Percentiles rank a stretch among this genome's conserved stretches.
phyloP scores from a whole-genome alignment of 129 eudicot species.

The Tanacetum coccineum region DNA sequence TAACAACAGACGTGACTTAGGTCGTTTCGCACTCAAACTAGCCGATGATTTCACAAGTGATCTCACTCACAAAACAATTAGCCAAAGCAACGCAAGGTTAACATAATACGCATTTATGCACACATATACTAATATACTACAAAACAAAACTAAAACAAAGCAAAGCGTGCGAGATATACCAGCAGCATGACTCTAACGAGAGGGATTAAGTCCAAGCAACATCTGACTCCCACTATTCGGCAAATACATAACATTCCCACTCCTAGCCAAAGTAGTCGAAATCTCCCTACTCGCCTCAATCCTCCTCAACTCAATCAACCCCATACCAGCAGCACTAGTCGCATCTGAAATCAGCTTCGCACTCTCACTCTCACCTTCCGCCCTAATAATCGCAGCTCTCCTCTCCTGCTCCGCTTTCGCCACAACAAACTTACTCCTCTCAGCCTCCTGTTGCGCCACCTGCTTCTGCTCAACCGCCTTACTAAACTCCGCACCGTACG shows the following conservation, averaged over 20 bases:
- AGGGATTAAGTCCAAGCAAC: slow-evolving; percentile 57
- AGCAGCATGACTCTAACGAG: slow-evolving; percentile 32
- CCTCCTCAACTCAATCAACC: slow-evolving; percentile 81
- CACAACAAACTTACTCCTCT: slow-evolving; percentile 74
- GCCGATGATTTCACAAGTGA: slow-evolving; percentile 7
- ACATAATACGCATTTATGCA: not conserved
- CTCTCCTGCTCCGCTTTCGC: slow-evolving; percentile 82
- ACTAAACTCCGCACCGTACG: slow-evolving; percentile 79
- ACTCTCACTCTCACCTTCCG: slow-evolving; percentile 88
- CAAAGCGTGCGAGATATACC: slow-evolving; percentile 23
- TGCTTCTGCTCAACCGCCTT: slow-evolving; percentile 95
- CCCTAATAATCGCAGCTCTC: slow-evolving; percentile 80
- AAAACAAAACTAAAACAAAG: not conserved
- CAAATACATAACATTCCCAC: slow-evolving; percentile 49
- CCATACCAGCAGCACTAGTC: slow-evolving; percentile 71
- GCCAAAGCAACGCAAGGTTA: no score
- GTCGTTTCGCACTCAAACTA: not conserved
- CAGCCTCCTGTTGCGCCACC: slow-evolving; percentile 97
- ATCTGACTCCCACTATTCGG: slow-evolving; percentile 49
- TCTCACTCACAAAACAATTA: not conserved
- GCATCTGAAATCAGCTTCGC: slow-evolving; percentile 87
- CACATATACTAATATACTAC: not conserved
- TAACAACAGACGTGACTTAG: not conserved
- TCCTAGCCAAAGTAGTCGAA: slow-evolving; percentile 50
- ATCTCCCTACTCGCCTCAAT: slow-evolving; percentile 80